A percentile compares a stretch with the other conserved stretches of the same genome.
Evolutionary conservation across 768 basidiomycete genomes (phyloP).

Genomic region (Naganishia kalamii): DNA sequence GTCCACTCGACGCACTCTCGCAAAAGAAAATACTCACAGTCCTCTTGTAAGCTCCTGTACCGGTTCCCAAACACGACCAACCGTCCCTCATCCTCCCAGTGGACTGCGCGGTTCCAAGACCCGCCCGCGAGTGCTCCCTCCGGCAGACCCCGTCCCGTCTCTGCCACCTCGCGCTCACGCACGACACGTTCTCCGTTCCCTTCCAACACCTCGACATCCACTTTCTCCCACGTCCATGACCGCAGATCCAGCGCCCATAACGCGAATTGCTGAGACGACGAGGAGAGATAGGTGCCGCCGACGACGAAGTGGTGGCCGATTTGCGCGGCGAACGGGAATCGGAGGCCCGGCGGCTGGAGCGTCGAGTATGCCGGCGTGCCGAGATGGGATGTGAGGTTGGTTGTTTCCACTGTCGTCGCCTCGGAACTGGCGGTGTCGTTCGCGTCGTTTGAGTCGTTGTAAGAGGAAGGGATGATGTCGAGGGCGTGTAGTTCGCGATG

Average conservation of each 20-base stretch:
- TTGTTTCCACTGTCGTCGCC: not conserved
- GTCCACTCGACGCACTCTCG: too few species aligned
- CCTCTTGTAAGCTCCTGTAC: conserved; percentile 40
- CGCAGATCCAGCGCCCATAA: conserved; percentile 90
- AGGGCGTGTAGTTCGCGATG: conserved; percentile 74
- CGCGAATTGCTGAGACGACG: conserved; percentile 87
- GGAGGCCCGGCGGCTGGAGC: conserved; percentile 83
- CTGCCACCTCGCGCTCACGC: conserved; percentile 48
- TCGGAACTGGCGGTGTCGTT: not conserved
- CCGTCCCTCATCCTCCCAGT: conserved; percentile 77
- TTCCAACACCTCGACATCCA: conserved; percentile 31
- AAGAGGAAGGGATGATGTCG: not conserved
- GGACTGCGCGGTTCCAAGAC: conserved; percentile 88
- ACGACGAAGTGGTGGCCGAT: conserved; percentile 79
- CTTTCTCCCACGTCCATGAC: conserved; percentile 34
- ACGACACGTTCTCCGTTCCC: conserved; percentile 67
- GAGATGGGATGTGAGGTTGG: conserved; percentile 11
- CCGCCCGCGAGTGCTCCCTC: conserved; percentile 62
- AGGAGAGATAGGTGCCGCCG: conserved; percentile 90
- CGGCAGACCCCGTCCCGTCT: conserved; percentile 58
- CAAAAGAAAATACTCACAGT: conserved; percentile 26
- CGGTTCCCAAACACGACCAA: conserved; percentile 88
- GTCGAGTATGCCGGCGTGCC: conserved; percentile 18
- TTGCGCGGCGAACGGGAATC: conserved; percentile 91
- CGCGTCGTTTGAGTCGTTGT: not conserved